Evolutionary conservation across 2,329 filamentous ascomycete genomes (phyloP), one percentile per base, ranked within the genome.

Genomic region (Ilyonectria sp.): DNA sequence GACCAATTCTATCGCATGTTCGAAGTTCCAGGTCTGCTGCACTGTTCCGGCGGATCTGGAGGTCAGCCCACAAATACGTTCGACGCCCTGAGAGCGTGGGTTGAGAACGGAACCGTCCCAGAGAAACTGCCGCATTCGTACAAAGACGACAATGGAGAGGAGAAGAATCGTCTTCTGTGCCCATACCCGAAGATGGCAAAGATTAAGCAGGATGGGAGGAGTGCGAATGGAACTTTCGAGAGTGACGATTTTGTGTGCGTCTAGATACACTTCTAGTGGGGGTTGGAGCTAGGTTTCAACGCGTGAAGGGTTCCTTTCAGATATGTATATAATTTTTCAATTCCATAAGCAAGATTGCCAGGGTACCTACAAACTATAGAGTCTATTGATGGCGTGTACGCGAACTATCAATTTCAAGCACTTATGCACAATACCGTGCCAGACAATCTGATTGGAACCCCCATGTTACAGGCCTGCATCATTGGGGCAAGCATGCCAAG

Each of bases 21-120:
- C n/a, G 52, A 56, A 17, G 52, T 62, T 4, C 60, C 60, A 2
- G 60, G 60, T 1, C 52, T 62, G 3, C 11, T 50, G 31, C 60
- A 62, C 40, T 62, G 60, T 21, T 56, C 60, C 10, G 60, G 60
- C 4, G 52, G 60, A n/a, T 10, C 31, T 5, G 60, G 60, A 17
- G 60, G 60, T 2, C 60, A 62, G 11, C 52, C 60, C 6, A 40
- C 29, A 11, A 62, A 49, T 37, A 62, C 60, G 2, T 56, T 62
- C n/a, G 52, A 62, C 15, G 60, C 60, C 1, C 31, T 62, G 6
- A 49, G 33, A 9, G 52, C 52, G 4, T 62, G 60, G 60, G 60
- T 62, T 6, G 60, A 62, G 52, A 43, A 62, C 19, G 52, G 60
- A 23, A 62, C 60, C 8, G 60, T 62, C 11, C 60, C 60, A 6